A percentile compares a stretch with the other conserved stretches of the same genome.
Evolutionary conservation across 371 early-diverging fungal genomes (phyloP).

Genomic region (Actinomucor elegans): DNA sequence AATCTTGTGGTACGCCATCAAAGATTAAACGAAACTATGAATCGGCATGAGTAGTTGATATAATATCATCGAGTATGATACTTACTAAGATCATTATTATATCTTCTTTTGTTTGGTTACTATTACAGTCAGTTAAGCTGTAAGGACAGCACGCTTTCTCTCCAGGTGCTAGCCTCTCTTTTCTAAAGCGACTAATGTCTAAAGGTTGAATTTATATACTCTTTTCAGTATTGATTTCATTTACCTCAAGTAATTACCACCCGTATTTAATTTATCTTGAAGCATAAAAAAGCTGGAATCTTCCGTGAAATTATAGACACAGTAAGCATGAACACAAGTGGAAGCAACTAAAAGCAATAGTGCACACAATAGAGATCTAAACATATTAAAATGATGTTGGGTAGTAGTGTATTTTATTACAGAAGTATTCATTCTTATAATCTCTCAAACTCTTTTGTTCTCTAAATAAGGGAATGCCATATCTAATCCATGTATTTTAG

Average conservation of each 20-base stretch:
- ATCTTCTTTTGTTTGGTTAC: background rate
- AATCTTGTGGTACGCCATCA: too few species aligned
- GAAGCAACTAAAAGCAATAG: background rate
- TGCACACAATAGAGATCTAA: too few species aligned
- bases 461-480: background rate
- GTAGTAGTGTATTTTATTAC: too few species aligned
- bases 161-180: background rate
- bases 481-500: conserved; percentile 19
- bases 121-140: conserved; percentile 6
- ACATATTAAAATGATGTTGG: too few species aligned
- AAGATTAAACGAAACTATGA: too few species aligned
- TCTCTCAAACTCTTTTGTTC: background rate
- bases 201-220: too few species aligned
- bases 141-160: conserved; percentile 20
- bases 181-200: conserved; percentile 5
- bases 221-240: too few species aligned
- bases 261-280: background rate
- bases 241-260: background rate
- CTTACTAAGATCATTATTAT: background rate
- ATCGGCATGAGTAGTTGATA: too few species aligned
- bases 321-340: conserved; percentile 2
- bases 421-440: too few species aligned
- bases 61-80: too few species aligned
- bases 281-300: background rate
- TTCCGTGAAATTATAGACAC: conserved; percentile 10